phyloP scores from a whole-genome alignment of 106 monocot species.

The Chionographis japonica region DNA sequence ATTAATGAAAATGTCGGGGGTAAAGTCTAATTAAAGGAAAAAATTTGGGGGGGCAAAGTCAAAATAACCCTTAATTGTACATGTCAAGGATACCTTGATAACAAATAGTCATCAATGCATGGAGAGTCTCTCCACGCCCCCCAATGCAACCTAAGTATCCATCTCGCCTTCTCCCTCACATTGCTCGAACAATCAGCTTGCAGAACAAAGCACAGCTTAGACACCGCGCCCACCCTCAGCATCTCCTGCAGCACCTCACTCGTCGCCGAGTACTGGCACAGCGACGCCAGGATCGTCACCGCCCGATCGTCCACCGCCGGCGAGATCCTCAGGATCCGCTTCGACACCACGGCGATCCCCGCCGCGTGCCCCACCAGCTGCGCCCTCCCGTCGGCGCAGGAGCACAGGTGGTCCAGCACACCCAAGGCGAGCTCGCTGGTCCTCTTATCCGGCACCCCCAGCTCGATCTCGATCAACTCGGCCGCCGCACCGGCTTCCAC shows the following conservation, averaged over 20 bases:
- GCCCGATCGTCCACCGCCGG: conserved; percentile 28
- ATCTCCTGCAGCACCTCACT: conserved; percentile 43
- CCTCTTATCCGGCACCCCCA: conserved; percentile 27
- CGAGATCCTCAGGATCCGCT: conserved; percentile 61
- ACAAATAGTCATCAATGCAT: conserved; percentile 27
- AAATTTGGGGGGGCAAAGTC: too few relatives aligned
- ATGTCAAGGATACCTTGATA: too few relatives aligned
- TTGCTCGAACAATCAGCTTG: conserved; percentile 28
- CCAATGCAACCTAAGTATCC: conserved; percentile 37
- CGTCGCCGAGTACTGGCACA: conserved; percentile 34
- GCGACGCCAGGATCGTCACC: conserved; percentile 33
- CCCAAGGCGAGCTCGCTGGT: conserved; percentile 33
- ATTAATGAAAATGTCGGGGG: too few relatives aligned
- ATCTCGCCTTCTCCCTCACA: conserved; percentile 41
- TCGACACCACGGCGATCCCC: conserved; percentile 46
- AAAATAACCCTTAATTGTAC: too few relatives aligned
- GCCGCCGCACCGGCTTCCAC: conserved; percentile 36
- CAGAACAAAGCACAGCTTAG: conserved; percentile 56
- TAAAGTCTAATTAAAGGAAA: too few relatives aligned
- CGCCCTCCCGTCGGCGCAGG: conserved; percentile 52
- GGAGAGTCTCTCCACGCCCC: conserved; percentile 41
- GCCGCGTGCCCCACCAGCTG: conserved; percentile 43
- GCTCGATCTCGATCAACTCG: conserved; percentile 40
- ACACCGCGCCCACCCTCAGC: conserved; percentile 46
- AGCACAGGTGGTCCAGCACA: conserved; percentile 31